Percentiles rank a stretch among this genome's conserved stretches.
phyloP scores from a whole-genome alignment of 2,329 filamentous ascomycete genomes.

The Fusarium zealandicum region DNA sequence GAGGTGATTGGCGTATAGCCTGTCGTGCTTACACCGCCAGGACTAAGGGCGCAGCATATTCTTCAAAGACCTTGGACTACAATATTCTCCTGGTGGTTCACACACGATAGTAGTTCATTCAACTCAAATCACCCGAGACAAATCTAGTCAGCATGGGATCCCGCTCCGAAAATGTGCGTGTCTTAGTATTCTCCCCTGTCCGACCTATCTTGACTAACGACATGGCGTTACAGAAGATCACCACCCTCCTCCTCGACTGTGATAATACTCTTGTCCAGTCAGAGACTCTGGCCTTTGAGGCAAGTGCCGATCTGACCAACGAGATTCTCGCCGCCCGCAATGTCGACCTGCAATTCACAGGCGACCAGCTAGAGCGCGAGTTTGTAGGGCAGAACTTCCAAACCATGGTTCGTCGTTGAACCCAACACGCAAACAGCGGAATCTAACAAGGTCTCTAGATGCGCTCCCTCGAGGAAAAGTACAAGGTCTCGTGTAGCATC shows the following conservation, averaged over 20 bases:
- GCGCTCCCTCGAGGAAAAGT: background rate
- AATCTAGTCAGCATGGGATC: background rate
- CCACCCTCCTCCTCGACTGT: conserved; percentile 2
- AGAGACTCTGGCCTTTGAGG: conserved; percentile 1
- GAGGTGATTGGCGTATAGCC: background rate
- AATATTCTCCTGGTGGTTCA: background rate
- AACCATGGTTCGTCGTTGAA: background rate
- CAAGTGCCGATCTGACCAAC: background rate
- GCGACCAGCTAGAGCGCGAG: background rate
- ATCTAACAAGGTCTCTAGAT: background rate
- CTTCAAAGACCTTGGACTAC: background rate
- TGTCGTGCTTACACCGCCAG: background rate
- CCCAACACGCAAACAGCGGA: background rate
- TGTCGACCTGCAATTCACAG: background rate
- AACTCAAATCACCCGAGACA: background rate
- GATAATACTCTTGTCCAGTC: conserved; percentile 1
- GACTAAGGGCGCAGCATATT: background rate
- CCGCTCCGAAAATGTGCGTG: background rate
- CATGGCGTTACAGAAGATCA: background rate
- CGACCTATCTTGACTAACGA: background rate
- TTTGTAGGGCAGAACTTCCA: background rate
- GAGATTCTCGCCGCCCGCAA: background rate
- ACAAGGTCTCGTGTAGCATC: background rate
- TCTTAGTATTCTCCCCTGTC: background rate
- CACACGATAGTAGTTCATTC: background rate